Evolutionary conservation across 768 basidiomycete species (phyloP).

Genomic region (Tulasnella sp.): DNA sequence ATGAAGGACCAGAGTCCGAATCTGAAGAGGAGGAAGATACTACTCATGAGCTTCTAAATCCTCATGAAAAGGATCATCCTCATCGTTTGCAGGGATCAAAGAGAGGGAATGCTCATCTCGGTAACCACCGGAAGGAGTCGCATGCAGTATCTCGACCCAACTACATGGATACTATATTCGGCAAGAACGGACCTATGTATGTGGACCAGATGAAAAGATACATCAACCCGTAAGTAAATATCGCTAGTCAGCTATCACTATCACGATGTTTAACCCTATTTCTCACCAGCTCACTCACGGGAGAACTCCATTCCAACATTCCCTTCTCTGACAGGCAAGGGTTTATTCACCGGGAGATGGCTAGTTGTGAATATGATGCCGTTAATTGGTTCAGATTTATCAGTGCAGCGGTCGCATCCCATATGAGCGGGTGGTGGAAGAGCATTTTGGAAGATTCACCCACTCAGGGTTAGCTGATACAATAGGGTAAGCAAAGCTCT

Average conservation of each 20-base stretch:
- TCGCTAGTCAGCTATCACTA: slow-evolving; percentile 2
- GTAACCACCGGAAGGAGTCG: no score
- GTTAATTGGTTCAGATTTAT: slow-evolving; percentile 27
- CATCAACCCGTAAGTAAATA: slow-evolving; percentile 23
- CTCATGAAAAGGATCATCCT: neutral
- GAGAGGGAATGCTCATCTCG: no score
- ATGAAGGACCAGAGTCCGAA: neutral
- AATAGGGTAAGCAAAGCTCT: neutral
- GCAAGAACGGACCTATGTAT: no score
- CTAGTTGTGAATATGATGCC: slow-evolving; percentile 29
- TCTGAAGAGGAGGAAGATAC: neutral
- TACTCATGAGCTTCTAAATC: no score
- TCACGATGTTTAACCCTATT: neutral
- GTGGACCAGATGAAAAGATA: no score
- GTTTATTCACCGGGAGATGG: slow-evolving; percentile 27
- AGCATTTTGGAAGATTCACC: slow-evolving; percentile 33
- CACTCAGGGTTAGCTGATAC: neutral
- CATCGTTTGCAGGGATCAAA: no score
- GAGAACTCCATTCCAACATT: slow-evolving; percentile 30
- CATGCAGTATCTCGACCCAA: no score
- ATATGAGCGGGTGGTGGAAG: slow-evolving; percentile 22
- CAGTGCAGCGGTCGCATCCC: slow-evolving; percentile 23
- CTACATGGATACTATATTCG: no score
- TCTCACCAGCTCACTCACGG: slow-evolving; percentile 25
- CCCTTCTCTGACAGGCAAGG: slow-evolving; percentile 28